phyloP scores from a whole-genome alignment of 2,329 filamentous ascomycete species.

The Cordyceps cicadae region DNA sequence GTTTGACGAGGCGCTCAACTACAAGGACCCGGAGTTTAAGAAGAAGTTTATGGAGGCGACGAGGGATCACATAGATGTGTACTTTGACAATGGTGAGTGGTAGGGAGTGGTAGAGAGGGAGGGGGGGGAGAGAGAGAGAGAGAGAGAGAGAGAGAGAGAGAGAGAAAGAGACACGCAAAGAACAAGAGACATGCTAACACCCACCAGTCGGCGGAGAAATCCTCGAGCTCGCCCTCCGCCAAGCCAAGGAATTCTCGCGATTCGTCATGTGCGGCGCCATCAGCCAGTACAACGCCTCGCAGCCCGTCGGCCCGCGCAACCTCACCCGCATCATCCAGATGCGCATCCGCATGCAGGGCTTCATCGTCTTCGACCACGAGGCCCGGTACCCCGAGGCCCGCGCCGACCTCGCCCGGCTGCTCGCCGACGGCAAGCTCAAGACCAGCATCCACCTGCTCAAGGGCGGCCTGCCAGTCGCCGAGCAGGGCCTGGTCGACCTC shows the following conservation, averaged over 20 bases:
- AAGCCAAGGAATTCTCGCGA: conserved; percentile 54
- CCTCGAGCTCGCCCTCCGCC: conserved; percentile 55
- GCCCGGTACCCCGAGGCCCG: conserved; percentile 51
- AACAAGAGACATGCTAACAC: not conserved
- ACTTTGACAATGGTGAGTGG: conserved; percentile 54
- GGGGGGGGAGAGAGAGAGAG: too few species aligned
- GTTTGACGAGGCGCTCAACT: conserved; percentile 61
- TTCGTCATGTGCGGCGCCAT: conserved; percentile 68
- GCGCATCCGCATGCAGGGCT: conserved; percentile 59
- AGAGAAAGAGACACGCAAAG: not conserved
- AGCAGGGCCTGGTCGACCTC: conserved; percentile 54
- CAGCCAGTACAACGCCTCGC: conserved; percentile 56
- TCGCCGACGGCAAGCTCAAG: conserved; percentile 64
- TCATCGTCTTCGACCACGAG: conserved; percentile 64
- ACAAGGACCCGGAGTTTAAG: conserved; percentile 56
- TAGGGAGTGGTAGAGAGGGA: not conserved
- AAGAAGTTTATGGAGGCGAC: conserved; percentile 53
- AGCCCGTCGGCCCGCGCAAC: conserved; percentile 48
- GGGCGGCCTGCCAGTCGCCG: conserved; percentile 58
- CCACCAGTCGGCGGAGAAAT: conserved; percentile 59
- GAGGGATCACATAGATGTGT: conserved; percentile 55
- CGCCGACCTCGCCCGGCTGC: conserved; percentile 58
- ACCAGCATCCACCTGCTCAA: conserved; percentile 62
- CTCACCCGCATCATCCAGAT: conserved; percentile 46
- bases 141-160: not conserved